A percentile compares a stretch with the other conserved stretches of the same genome.
Conservation (phyloP, 306 rosid genomes). For the Arachis hypogaea region DNA sequence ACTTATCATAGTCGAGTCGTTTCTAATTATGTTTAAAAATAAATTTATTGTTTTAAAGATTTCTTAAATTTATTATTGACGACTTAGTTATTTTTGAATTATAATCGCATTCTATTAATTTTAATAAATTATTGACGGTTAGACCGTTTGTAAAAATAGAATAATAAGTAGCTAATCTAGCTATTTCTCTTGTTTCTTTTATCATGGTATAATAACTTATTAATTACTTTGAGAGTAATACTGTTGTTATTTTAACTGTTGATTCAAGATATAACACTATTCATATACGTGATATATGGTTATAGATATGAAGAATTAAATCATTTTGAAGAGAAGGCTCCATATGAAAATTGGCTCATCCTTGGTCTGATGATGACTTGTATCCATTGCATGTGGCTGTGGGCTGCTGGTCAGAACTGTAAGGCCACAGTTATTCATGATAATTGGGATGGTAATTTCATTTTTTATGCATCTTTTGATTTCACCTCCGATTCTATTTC, state of each 20-base stretch:
- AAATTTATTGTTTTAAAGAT: no score
- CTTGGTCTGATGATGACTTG: constrained; percentile 27
- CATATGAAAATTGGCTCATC: constrained; percentile 37
- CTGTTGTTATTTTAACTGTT: neutral
- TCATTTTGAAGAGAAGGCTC: constrained; percentile 35
- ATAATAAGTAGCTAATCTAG: no score
- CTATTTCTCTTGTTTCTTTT: no score
- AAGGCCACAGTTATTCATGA: constrained; percentile 36
- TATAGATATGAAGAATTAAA: constrained; percentile 35
- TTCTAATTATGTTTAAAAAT: no score
- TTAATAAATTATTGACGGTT: no score
- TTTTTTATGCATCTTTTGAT: constrained; percentile 36
- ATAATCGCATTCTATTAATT: no score
- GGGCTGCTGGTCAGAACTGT: constrained; percentile 35
- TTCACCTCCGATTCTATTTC: constrained; percentile 1
- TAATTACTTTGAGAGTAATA: no score
- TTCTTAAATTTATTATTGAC: no score
- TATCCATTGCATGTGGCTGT: constrained; percentile 40
- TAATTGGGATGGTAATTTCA: constrained; percentile 27
- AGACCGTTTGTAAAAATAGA: no score
- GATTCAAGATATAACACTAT: neutral
- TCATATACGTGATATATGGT: neutral
- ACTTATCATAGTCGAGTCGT: no score
- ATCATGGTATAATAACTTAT: no score
- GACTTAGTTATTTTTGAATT: no score